Evolutionary conservation across 2,329 filamentous ascomycete species (phyloP).

Genomic region (Nemania bipapillata): DNA sequence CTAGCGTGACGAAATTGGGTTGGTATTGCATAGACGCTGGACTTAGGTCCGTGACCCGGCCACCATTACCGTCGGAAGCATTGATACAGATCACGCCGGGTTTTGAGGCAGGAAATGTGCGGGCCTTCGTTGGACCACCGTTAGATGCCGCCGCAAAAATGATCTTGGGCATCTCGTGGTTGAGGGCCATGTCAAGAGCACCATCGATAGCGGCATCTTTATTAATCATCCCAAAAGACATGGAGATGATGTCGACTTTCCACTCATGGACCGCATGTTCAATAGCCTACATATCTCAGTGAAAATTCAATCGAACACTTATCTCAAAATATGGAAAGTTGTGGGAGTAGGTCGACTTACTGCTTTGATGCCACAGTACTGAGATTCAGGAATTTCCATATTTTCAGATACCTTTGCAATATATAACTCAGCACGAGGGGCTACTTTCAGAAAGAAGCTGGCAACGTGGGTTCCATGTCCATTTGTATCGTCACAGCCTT

Average conservation of each 20-base stretch:
- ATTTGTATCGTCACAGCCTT: too few species aligned
- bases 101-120: neutral
- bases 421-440: constrained; percentile 10
- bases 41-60: neutral
- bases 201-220: neutral
- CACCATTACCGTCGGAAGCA: constrained; percentile 5
- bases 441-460: constrained; percentile 10
- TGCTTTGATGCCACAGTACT: too few species aligned
- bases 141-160: constrained; percentile 13
- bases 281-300: neutral
- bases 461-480: constrained; percentile 18
- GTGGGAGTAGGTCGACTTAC: too few species aligned
- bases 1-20: constrained; percentile 12
- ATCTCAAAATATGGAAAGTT: neutral
- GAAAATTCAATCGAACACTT: neutral
- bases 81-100: constrained; percentile 10
- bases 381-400: neutral
- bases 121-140: neutral
- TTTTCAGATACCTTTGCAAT: constrained; percentile 7
- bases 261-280: neutral
- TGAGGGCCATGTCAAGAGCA: neutral
- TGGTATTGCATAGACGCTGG: neutral
- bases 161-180: neutral
- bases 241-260: constrained; percentile 14
- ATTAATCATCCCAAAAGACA: constrained; percentile 6